Evolutionary conservation across 2,329 filamentous ascomycete genomes (phyloP), one percentile per base, ranked within the genome.

Genomic region (Blastomyces percursus): DNA sequence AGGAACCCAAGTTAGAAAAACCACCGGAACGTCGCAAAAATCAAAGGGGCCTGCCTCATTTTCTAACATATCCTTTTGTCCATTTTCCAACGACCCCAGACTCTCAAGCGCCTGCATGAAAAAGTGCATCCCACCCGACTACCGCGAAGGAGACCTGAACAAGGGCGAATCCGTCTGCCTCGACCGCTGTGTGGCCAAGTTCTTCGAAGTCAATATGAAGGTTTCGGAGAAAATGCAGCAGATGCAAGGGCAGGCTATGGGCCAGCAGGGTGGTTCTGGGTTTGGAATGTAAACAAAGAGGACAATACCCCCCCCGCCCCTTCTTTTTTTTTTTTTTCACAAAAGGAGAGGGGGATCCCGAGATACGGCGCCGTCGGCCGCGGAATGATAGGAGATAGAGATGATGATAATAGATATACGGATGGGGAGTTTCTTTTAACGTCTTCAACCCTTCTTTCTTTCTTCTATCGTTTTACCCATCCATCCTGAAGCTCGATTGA

Each of bases 131-230:
- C 93, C 93, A 66, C 82, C 81, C 72, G 86, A 93, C 71, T 99
- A 97, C 85, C 91, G 91, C 76, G 94, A 99, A 81, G 86, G 85
- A 76, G 93, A 99, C 71, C 86, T 99, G 72, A 96, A 96, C 85
- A 99, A 99, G 82, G 95, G 92, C 82, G 94, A 99, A 80, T 91
- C 89, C 69, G 94, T 99, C 71, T 99, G 95, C 81, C 86, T 99
- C 70, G 94, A 99, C 80, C 90, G 94, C 73, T 99, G 95, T 80
- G 90, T 95, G 63, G 84, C 89, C 74, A 99, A 99, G 82, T 99
- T 97, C 82, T 96, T 99, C 80, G 93, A 97, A 71, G 92, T 96
- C 72, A 96, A 96, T 77, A 86, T 96, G 82, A 97, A 96, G 82
- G 90, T 97, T 64, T 93, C 89, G 72, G 92, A 97, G 80, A 90